A percentile compares a stretch with the other conserved stretches of the same genome.
phyloP scores from a whole-genome alignment of 768 basidiomycete species.

The Pluteus cervinus region DNA sequence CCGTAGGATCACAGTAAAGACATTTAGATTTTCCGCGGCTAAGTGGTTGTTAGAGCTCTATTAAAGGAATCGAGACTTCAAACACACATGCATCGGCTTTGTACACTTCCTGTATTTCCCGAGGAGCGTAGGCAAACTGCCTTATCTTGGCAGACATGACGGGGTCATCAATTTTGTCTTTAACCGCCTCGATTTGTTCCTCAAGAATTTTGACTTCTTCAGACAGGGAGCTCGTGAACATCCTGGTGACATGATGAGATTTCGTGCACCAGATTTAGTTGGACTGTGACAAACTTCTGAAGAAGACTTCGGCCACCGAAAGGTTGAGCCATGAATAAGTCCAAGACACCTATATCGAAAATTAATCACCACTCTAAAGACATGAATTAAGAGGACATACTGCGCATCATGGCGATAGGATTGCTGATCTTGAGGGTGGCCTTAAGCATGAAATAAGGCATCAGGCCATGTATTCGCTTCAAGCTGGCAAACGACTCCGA shows the following conservation, averaged over 20 bases:
- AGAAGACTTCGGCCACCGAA: constrained; percentile 91
- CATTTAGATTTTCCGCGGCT: constrained; percentile 66
- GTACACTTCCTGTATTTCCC: constrained; percentile 81
- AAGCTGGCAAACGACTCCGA: constrained; percentile 83
- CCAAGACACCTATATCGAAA: constrained; percentile 53
- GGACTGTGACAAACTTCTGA: constrained; percentile 54
- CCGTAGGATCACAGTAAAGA: constrained; percentile 76
- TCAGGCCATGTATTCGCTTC: constrained; percentile 90
- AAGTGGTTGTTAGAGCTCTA: constrained; percentile 1
- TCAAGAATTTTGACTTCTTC: constrained; percentile 85
- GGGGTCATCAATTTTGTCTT: constrained; percentile 85
- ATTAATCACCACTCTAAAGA: constrained; percentile 3
- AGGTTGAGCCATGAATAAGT: constrained; percentile 94
- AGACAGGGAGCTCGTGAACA: constrained; percentile 90
- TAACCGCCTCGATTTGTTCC: constrained; percentile 84
- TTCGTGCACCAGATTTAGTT: not conserved
- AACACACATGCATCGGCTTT: constrained; percentile 74
- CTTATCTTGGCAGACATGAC: constrained; percentile 84
- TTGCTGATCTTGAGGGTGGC: constrained; percentile 89
- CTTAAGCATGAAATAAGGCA: constrained; percentile 98
- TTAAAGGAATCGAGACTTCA: not conserved
- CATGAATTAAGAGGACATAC: constrained; percentile 27
- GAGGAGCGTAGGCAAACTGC: constrained; percentile 79
- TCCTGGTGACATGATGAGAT: constrained; percentile 38
- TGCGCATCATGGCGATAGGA: constrained; percentile 93